These are phyloP conservation scores for Amaranthus tricolor DNA, from an alignment of 179 eudicot species.

Conservation along the genomic window DNA sequence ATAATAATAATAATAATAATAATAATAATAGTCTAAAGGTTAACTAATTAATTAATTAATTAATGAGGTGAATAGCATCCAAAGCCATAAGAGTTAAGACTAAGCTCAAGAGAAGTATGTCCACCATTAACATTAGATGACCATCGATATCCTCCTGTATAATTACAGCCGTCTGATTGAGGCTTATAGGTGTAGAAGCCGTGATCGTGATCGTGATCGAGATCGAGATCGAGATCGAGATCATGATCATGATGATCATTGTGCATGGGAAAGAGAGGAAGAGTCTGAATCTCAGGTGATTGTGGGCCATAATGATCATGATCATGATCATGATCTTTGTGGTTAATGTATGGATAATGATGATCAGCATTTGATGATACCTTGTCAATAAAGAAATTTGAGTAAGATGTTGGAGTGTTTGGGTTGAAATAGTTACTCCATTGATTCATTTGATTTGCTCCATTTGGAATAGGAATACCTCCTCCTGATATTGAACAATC, in stretches of 20 bases:
- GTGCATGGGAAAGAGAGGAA: constrained; percentile 87
- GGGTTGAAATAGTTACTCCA: constrained; percentile 40
- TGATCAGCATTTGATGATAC: constrained; percentile 15
- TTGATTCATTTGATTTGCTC: constrained; percentile 36
- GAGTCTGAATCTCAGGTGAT: constrained; percentile 58
- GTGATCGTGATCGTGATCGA: constrained; percentile 4
- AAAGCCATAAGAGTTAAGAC: constrained; percentile 73
- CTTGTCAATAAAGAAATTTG: constrained; percentile 42
- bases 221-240: constrained; percentile 9
- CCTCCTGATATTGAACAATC: constrained; percentile 70
- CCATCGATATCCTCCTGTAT: constrained; percentile 38
- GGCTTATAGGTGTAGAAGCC: constrained; percentile 29
- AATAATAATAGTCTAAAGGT: constrained; percentile 18
- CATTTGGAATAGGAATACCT: constrained; percentile 23
- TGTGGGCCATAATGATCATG: constrained; percentile 32
- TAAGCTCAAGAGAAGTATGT: constrained; percentile 76
- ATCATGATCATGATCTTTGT: constrained; percentile 31
- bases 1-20: neutral
- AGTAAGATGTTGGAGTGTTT: constrained; percentile 34
- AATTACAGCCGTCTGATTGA: constrained; percentile 21
- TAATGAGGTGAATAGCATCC: constrained; percentile 34
- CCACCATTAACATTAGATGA: constrained; percentile 23
- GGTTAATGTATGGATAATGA: too few relatives aligned
- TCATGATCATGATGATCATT: constrained; percentile 33
- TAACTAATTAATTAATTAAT: too few relatives aligned